Percentiles rank a stretch among this genome's conserved stretches.
phyloP scores from a whole-genome alignment of 176 grass and related monocot species.

The Cenchrus purpureus region DNA sequence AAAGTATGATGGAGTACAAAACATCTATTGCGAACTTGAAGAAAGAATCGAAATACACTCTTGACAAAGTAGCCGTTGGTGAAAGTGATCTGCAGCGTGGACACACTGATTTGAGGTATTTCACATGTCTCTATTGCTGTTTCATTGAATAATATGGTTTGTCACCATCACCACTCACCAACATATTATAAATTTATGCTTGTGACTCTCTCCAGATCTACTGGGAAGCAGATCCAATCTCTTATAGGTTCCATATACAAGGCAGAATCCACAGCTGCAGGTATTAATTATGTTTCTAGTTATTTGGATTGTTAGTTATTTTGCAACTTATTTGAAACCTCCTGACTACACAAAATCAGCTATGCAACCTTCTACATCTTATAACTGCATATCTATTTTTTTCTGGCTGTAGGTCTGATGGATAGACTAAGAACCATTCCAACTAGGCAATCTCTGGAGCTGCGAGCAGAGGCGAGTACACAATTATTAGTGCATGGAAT shows the following conservation, averaged over 20 bases:
- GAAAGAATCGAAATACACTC: slow-evolving; percentile 80
- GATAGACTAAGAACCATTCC: slow-evolving; percentile 76
- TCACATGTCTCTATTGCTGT: not conserved
- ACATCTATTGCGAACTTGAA: slow-evolving; percentile 67
- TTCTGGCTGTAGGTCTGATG: slow-evolving; percentile 70
- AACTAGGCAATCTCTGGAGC: slow-evolving; percentile 80
- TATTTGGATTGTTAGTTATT: not conserved
- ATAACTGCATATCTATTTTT: not conserved
- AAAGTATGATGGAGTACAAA: slow-evolving; percentile 72
- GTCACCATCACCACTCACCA: not conserved
- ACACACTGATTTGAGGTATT: slow-evolving; percentile 70
- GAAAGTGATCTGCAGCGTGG: slow-evolving; percentile 89
- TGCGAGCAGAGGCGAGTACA: slow-evolving; percentile 76
- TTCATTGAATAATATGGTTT: slow-evolving; percentile 26
- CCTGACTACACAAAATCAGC: not conserved
- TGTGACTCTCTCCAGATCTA: slow-evolving; percentile 55
- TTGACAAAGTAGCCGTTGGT: slow-evolving; percentile 69
- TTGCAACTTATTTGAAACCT: slow-evolving; percentile 19
- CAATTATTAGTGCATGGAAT: not conserved
- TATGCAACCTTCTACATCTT: not conserved
- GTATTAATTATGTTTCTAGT: slow-evolving; percentile 45
- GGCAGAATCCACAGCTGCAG: slow-evolving; percentile 79
- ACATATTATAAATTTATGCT: slow-evolving; percentile 7
- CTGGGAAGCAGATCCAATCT: slow-evolving; percentile 84
- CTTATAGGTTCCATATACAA: slow-evolving; percentile 83